Conservation (phyloP, 257 asterid species). For the Solanum dulcamara region DNA sequence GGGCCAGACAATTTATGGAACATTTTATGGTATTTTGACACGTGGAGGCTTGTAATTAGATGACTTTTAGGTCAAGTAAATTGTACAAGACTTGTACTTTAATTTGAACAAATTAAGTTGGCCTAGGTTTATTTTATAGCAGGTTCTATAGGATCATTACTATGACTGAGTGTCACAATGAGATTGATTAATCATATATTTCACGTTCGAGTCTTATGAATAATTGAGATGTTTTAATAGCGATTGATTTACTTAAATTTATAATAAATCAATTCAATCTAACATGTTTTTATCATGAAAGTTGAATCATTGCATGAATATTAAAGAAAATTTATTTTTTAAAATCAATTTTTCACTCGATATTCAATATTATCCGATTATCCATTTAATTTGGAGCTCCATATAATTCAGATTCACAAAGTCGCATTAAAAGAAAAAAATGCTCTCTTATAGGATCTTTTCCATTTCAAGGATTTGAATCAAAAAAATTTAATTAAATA, state of each 20-base stretch:
- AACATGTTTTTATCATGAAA: neutral
- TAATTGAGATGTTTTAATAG: neutral
- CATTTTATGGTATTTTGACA: neutral
- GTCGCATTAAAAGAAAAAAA: neutral
- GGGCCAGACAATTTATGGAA: constrained; percentile 22
- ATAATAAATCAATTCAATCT: no score
- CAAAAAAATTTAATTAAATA: neutral
- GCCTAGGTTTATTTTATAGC: neutral
- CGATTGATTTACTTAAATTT: neutral
- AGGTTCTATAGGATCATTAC: neutral
- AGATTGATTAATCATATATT: neutral
- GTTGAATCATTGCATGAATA: neutral
- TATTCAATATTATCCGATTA: neutral
- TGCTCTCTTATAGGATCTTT: neutral
- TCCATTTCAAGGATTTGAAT: neutral
- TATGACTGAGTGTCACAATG: neutral
- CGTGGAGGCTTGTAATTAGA: neutral
- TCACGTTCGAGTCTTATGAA: fast-evolving
- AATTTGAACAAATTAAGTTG: neutral
- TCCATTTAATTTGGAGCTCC: neutral
- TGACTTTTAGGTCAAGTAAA: neutral
- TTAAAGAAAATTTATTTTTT: neutral
- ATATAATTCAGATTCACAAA: neutral
- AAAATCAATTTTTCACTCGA: no score
- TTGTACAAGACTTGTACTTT: neutral